Conservation (phyloP, 2,329 filamentous ascomycete species). For the Fusarium dlaminii region DNA sequence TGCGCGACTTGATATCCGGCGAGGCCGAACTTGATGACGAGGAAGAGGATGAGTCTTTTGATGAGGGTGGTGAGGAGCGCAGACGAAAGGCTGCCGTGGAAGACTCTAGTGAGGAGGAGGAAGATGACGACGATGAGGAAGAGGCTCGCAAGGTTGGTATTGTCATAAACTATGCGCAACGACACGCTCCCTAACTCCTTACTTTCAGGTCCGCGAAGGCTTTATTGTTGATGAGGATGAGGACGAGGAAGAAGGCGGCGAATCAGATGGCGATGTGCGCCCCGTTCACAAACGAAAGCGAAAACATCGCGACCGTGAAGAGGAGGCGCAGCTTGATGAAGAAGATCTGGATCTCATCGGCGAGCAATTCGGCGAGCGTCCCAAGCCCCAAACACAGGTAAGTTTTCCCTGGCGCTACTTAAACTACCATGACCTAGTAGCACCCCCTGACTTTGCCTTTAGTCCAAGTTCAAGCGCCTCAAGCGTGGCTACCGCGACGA, state of each 20-base stretch:
- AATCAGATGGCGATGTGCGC: conserved; percentile 62
- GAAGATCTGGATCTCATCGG: conserved; percentile 97
- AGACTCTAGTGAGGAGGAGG: conserved; percentile 92
- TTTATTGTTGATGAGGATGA: conserved; percentile 97
- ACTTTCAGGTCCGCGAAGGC: conserved; percentile 80
- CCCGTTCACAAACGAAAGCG: conserved; percentile 77
- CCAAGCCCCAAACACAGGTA: conserved; percentile 76
- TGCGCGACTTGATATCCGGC: conserved; percentile 82
- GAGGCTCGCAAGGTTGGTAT: conserved; percentile 75
- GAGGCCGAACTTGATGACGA: conserved; percentile 88
- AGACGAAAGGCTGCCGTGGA: conserved; percentile 62
- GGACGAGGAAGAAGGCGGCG: conserved; percentile 76
- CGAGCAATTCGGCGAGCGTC: conserved; percentile 73
- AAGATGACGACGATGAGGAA: conserved; percentile 91
- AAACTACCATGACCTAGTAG: not conserved
- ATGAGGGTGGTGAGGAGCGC: conserved; percentile 76
- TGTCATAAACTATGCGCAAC: not conserved
- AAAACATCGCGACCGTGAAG: conserved; percentile 77
- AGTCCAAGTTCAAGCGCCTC: conserved; percentile 95
- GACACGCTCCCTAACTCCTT: conserved; percentile 21
- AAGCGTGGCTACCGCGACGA: conserved; percentile 88
- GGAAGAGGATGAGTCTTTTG: conserved; percentile 84
- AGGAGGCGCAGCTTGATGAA: conserved; percentile 90
- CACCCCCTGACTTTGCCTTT: not conserved
- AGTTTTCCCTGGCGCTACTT: conserved; percentile 35